These are phyloP conservation scores for Diplosphaera chodatii DNA, from an alignment of 139 green algal genomes.

Conservation along the genomic window DNA sequence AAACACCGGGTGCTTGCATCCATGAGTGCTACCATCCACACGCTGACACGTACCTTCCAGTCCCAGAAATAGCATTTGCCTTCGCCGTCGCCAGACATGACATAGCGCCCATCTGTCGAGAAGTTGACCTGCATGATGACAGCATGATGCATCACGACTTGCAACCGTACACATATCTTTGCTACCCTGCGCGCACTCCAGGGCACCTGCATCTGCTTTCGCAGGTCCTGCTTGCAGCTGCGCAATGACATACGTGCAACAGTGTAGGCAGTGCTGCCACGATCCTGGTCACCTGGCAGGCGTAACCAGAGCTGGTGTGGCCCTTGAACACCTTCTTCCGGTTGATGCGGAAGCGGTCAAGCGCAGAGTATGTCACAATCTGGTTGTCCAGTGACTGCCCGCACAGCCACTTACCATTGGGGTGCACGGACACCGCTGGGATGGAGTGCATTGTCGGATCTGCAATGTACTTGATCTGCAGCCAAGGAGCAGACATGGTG, in stretches of 20 bases:
- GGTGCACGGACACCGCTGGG: conserved; percentile 63
- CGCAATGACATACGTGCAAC: too few relatives aligned
- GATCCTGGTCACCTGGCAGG: conserved; percentile 82
- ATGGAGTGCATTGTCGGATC: conserved; percentile 97
- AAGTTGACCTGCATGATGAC: conserved; percentile 55
- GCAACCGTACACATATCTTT: too few relatives aligned
- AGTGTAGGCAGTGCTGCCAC: too few relatives aligned
- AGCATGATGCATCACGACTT: too few relatives aligned
- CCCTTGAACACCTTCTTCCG: conserved; percentile 96
- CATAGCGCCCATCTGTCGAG: conserved; percentile 70
- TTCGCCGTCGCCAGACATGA: conserved; percentile 86
- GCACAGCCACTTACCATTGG: conserved; percentile 70
- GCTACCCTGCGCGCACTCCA: too few relatives aligned
- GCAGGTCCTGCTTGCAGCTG: too few relatives aligned
- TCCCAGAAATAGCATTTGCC: conserved; percentile 94
- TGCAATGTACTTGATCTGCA: conserved; percentile 83
- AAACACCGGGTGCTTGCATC: too few relatives aligned
- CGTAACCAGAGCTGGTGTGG: conserved; percentile 86
- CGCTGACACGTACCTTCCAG: conserved; percentile 58
- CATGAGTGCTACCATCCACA: too few relatives aligned
- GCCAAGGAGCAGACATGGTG: too few relatives aligned
- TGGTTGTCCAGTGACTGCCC: conserved; percentile 70
- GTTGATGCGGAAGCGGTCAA: conserved; percentile 86
- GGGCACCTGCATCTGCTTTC: too few relatives aligned
- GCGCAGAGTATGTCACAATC: conserved; percentile 89